phyloP scores from a whole-genome alignment of 129 eudicot species.

The Chrysanthemum lavandulifolium region DNA sequence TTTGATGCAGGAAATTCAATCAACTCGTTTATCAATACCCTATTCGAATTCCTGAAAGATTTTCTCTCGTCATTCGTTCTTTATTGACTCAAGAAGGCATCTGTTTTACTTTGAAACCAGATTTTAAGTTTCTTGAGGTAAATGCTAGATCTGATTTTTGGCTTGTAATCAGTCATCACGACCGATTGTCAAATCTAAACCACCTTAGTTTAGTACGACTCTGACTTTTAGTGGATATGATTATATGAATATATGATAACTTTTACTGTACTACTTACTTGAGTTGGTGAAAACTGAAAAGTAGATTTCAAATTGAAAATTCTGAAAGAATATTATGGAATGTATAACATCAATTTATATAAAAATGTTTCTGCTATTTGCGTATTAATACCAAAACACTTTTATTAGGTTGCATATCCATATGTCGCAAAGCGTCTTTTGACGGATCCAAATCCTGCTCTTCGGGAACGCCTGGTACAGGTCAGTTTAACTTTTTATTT shows the following conservation, averaged over 20 bases:
- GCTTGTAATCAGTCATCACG: constrained; percentile 2
- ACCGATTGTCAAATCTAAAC: neutral
- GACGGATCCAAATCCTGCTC: constrained; percentile 98
- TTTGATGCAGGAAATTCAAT: constrained; percentile 79
- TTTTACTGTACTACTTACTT: neutral
- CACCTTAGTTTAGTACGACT: neutral
- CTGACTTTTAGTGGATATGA: neutral
- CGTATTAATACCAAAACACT: constrained; percentile 12
- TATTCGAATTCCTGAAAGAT: constrained; percentile 97
- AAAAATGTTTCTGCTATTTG: neutral
- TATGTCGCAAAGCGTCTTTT: constrained; percentile 96
- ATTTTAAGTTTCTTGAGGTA: constrained; percentile 97
- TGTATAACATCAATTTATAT: neutral
- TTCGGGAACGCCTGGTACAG: constrained; percentile 98
- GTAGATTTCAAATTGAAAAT: neutral
- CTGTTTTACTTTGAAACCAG: constrained; percentile 89
- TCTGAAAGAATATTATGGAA: constrained; percentile 6
- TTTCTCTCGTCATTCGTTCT: constrained; percentile 97
- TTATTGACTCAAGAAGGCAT: constrained; percentile 99
- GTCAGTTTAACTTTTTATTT: constrained; percentile 27
- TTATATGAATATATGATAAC: neutral
- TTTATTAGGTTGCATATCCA: constrained; percentile 89
- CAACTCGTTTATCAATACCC: constrained; percentile 98
- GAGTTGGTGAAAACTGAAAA: constrained; percentile 1
- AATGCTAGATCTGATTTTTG: neutral